Evolutionary conservation across 1,284 basidiomycete species (phyloP).

Genomic region (Coniferiporia weirii): DNA sequence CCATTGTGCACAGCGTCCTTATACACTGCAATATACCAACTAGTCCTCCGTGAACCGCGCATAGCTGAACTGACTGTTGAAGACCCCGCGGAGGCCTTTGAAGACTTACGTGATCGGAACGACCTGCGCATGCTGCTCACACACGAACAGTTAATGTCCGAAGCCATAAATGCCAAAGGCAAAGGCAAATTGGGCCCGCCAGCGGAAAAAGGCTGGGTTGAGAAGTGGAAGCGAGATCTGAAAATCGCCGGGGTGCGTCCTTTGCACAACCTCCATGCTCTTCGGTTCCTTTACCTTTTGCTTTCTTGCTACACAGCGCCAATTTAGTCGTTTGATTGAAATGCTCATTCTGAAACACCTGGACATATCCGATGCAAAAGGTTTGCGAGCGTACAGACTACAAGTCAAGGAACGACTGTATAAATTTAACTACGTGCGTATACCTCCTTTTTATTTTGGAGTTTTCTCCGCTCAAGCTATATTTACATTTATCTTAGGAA

Average conservation of each 20-base stretch:
- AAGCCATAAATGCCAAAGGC: slow-evolving; percentile 47
- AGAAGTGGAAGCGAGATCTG: slow-evolving; percentile 71
- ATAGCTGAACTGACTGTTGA: slow-evolving; percentile 93
- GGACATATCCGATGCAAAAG: slow-evolving; percentile 53
- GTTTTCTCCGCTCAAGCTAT: neutral
- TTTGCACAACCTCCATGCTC: neutral
- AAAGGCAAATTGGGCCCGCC: slow-evolving; percentile 74
- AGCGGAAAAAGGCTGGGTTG: slow-evolving; percentile 73
- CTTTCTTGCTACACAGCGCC: slow-evolving; percentile 51
- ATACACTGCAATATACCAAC: slow-evolving; percentile 83
- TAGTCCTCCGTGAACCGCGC: slow-evolving; percentile 58
- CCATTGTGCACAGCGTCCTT: slow-evolving; percentile 58
- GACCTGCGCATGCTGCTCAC: slow-evolving; percentile 81
- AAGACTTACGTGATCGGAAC: slow-evolving; percentile 89
- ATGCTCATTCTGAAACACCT: slow-evolving; percentile 83
- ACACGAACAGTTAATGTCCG: slow-evolving; percentile 58
- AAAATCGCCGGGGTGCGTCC: slow-evolving; percentile 83
- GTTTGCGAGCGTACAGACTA: slow-evolving; percentile 65
- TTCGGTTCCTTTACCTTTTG: slow-evolving; percentile 2
- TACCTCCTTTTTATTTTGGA: neutral
- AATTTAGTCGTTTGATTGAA: slow-evolving; percentile 89
- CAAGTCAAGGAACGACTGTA: slow-evolving; percentile 93
- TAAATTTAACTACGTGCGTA: slow-evolving; percentile 87
- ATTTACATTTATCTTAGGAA: slow-evolving; percentile 50
- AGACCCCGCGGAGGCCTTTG: slow-evolving; percentile 95